A percentile compares a stretch with the other conserved stretches of the same genome.
phyloP scores from a whole-genome alignment of 164 flowering plant genomes.

The Aristolochia fimbriata region DNA sequence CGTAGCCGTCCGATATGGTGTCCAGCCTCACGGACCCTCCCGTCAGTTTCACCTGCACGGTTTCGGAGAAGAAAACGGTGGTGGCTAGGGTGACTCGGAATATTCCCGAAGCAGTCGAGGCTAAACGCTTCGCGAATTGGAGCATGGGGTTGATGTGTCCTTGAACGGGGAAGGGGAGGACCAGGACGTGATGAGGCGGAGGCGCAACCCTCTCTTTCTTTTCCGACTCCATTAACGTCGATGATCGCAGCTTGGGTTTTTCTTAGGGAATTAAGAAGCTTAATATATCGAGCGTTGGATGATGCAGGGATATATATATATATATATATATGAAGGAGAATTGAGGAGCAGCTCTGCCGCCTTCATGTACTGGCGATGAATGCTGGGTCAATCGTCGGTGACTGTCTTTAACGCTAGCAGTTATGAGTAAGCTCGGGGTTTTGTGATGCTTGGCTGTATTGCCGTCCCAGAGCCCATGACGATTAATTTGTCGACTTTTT shows the following conservation, averaged over 20 bases:
- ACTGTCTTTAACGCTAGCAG: no score
- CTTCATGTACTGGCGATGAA: conserved; percentile 3
- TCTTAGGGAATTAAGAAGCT: no score
- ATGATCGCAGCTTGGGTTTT: no score
- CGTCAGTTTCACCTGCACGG: conserved; percentile 3
- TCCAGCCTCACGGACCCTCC: conserved; percentile 2
- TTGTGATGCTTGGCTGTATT: no score
- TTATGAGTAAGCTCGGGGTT: no score
- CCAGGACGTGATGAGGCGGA: conserved; percentile 10
- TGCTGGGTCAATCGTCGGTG: no score
- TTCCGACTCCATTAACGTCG: conserved; percentile 4
- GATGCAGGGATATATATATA: no score
- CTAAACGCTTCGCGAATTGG: conserved; percentile 17
- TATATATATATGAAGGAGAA: no score
- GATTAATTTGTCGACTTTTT: no score
- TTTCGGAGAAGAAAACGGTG: conserved; percentile 12
- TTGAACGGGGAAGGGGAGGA: conserved; percentile 16
- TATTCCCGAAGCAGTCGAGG: neutral
- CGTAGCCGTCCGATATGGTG: conserved; percentile 29
- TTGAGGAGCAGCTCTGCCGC: no score
- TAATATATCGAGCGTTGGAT: no score
- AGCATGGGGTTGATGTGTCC: conserved; percentile 25
- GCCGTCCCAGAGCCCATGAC: no score
- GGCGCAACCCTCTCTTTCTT: neutral
- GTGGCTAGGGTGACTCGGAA: conserved; percentile 9